These are phyloP conservation scores for Gymnopilus dilepis DNA, from an alignment of 768 basidiomycete species.

Conservation along the genomic window DNA sequence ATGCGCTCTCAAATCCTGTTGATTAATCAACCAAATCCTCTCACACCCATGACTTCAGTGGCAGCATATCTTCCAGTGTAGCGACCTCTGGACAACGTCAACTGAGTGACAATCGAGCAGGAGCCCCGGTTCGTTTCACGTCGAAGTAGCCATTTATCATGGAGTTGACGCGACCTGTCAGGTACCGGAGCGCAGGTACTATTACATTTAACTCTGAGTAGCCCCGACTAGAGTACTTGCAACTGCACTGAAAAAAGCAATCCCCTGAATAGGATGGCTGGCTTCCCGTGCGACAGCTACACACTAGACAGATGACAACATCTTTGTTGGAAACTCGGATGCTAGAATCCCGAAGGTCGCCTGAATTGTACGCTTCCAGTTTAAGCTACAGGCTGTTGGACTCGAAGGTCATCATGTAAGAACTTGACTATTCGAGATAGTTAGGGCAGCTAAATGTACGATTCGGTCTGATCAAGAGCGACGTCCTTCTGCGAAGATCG, in stretches of 20 bases:
- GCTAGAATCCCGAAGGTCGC: background rate
- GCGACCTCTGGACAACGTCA: background rate
- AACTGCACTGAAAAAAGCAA: background rate
- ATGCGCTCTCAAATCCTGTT: background rate
- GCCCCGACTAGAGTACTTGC: background rate
- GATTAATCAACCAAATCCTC: too few relatives aligned
- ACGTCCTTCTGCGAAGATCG: background rate
- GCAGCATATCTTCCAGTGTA: too few relatives aligned
- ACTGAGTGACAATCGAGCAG: background rate
- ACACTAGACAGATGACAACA: slow-evolving; percentile 10
- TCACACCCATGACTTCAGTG: too few relatives aligned
- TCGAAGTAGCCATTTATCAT: background rate
- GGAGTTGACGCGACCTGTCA: slow-evolving; percentile 25
- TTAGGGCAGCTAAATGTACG: too few relatives aligned
- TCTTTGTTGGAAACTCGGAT: slow-evolving; percentile 10
- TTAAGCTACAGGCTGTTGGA: background rate
- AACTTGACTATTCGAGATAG: too few relatives aligned
- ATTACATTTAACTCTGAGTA: too few relatives aligned
- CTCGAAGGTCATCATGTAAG: background rate
- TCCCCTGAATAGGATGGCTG: background rate
- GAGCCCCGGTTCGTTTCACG: background rate
- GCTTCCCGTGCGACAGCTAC: background rate
- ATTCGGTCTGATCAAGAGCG: background rate
- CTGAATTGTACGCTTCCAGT: background rate
- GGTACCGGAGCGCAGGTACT: slow-evolving; percentile 8